Base-by-base conservation (phyloP, 345 rosid genomes). In the Salix viminalis region DNA sequence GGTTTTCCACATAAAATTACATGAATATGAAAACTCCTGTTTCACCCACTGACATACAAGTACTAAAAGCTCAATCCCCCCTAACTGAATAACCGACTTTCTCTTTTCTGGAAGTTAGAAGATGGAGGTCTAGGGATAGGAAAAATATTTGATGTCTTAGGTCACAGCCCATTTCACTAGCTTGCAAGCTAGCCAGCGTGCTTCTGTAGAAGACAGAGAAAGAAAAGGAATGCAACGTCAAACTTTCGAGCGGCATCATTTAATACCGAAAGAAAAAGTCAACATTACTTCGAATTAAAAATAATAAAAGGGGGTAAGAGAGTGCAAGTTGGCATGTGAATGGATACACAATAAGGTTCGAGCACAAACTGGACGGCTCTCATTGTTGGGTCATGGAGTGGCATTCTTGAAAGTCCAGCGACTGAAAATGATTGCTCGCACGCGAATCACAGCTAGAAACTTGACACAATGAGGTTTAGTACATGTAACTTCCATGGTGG, bases 351-450 rank as follows among this genome's bases (percentile, higher is more conserved):
- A 50, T 32, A 16, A 2, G 58, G 58, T 30, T 24, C 1, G 1
- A 70, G 62, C 39, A 70, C 61, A 70, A 7, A 26, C 46, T 71
- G 13, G 75, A 72, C 48, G 75, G 75, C 32, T 50, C 46, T 66
- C 48, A 23, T 13, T 50, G 76, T 1, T 74, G 4, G 24, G 13
- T 69, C 15, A 68, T 60, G 39, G 69, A 28, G 36, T 34, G 60
- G 32, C 37, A 24, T 69, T 36, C 41, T 2, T 44, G 75, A 30
- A 64, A 60, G 32, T 67, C 36, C 54, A 13, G 16, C 21, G 65
- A 50, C 7, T 21, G 69, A 69, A 76, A 48, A 7, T 34, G 71
- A 65, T 64, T 7, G 28, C 67, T 65, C 11, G 9, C 65, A 32
- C 50, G 46, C 46, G 2, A 64, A 71, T 23, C 19, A 48, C 58